A percentile compares a stretch with the other conserved stretches of the same genome.
Conservation (phyloP, 2,329 filamentous ascomycete species). For the Fusarium marasasianum region DNA sequence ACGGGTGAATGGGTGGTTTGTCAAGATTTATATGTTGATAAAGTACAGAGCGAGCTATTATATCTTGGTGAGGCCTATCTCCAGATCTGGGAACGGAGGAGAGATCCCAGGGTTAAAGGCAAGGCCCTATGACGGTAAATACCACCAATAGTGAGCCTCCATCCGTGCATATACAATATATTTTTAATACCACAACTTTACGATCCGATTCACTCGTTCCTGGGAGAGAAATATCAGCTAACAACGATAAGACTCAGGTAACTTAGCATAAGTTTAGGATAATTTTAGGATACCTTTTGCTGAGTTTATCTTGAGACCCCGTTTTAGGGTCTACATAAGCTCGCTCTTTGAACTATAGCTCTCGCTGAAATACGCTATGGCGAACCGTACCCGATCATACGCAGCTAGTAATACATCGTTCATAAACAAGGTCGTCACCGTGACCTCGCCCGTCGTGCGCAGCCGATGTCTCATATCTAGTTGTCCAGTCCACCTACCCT, state of each 20-base stretch:
- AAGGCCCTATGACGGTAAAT: conserved; percentile 31
- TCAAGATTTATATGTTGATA: conserved; percentile 93
- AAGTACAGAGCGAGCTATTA: conserved; percentile 86
- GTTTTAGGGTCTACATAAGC: background rate
- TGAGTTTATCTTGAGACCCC: too few species aligned
- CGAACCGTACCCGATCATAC: conserved; percentile 18
- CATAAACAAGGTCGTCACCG: conserved; percentile 5
- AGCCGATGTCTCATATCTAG: conserved; percentile 12
- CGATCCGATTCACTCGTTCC: background rate
- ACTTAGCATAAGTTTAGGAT: too few species aligned
- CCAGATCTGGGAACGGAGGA: conserved; percentile 93
- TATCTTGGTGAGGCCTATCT: conserved; percentile 95
- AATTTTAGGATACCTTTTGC: too few species aligned
- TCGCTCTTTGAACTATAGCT: conserved; percentile 33
- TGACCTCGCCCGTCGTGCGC: conserved; percentile 1
- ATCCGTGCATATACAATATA: background rate
- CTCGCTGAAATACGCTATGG: conserved; percentile 32
- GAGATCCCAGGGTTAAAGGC: conserved; percentile 56
- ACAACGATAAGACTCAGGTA: too few species aligned
- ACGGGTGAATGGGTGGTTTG: conserved; percentile 90
- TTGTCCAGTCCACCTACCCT: conserved; percentile 8
- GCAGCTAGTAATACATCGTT: conserved; percentile 36
- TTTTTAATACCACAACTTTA: conserved; percentile 29
- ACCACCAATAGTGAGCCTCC: conserved; percentile 1
- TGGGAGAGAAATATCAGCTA: conserved; percentile 22